A percentile compares a stretch with the other conserved stretches of the same genome.
These are phyloP conservation scores for Sclerospora graminicola DNA, from an alignment of 352 stramenopile species.

Conservation along the genomic window DNA sequence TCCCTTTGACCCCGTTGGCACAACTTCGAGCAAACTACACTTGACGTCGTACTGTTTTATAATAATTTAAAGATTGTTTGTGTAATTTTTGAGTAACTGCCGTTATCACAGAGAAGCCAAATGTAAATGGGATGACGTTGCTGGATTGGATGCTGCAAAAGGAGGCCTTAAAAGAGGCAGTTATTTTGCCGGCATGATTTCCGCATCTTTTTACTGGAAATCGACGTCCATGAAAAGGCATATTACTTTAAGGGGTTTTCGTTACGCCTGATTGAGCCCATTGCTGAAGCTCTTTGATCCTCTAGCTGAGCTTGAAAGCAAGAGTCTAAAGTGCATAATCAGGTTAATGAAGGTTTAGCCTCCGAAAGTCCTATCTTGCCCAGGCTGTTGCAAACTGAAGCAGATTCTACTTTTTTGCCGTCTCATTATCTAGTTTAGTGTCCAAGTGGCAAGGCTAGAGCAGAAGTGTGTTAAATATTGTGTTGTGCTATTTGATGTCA, in stretches of 20 bases:
- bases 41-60: conserved; percentile 61
- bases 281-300: background rate
- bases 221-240: conserved; percentile 90
- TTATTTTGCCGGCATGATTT: conserved; percentile 93
- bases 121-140: conserved; percentile 96
- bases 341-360: conserved; percentile 33
- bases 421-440: conserved; percentile 95
- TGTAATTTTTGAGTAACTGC: conserved; percentile 33
- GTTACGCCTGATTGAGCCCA: background rate
- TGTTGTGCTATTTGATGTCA: background rate
- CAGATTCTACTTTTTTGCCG: conserved; percentile 97
- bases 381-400: conserved; percentile 98
- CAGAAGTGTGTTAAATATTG: too few relatives aligned
- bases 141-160: conserved; percentile 95
- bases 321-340: conserved; percentile 5
- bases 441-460: conserved; percentile 98
- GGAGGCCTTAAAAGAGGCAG: conserved; percentile 98
- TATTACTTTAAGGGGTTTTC: conserved; percentile 95
- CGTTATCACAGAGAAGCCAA: conserved; percentile 85
- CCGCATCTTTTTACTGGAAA: conserved; percentile 96
- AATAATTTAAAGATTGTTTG: background rate
- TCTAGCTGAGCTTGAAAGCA: too few relatives aligned
- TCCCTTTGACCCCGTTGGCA: too few relatives aligned
- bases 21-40: conserved; percentile 42
- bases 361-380: conserved; percentile 93